These are phyloP conservation scores for Cucurbita ficifolia DNA, from an alignment of 306 rosid species.

Conservation along the genomic window DNA sequence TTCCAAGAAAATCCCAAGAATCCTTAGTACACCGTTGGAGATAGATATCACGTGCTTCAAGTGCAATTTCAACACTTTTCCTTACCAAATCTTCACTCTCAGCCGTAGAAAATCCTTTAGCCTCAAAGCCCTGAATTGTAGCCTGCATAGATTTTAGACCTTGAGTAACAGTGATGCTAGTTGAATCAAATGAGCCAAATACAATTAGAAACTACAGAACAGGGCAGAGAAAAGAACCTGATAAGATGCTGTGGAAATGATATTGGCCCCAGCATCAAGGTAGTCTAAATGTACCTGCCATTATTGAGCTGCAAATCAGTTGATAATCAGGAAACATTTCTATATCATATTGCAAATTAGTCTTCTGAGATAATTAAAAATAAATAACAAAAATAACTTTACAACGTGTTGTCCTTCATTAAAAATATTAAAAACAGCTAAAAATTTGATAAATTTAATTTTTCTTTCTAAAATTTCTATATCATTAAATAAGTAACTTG, in stretches of 20 bases:
- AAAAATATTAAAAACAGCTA: too few species aligned
- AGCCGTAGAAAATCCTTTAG: constrained; percentile 55
- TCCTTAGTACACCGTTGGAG: constrained; percentile 40
- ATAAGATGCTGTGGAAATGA: constrained; percentile 71
- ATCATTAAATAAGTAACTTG: too few species aligned
- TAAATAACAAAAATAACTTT: too few species aligned
- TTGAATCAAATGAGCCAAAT: neutral
- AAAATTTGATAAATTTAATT: too few species aligned
- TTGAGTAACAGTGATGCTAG: neutral
- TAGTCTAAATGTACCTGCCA: constrained; percentile 85
- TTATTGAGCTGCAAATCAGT: neutral
- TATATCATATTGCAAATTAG: neutral
- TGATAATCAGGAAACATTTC: neutral
- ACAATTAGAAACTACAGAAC: neutral
- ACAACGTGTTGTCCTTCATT: too few species aligned
- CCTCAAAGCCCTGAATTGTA: constrained; percentile 81
- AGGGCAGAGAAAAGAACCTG: constrained; percentile 34
- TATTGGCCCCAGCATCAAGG: constrained; percentile 83
- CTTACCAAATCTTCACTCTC: constrained; percentile 49
- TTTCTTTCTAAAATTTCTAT: too few species aligned
- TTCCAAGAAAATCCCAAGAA: constrained; percentile 30
- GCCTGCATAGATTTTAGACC: constrained; percentile 34
- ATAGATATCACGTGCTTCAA: constrained; percentile 60
- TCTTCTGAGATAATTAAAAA: too few species aligned
- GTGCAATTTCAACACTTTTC: constrained; percentile 69